A percentile compares a stretch with the other conserved stretches of the same genome.
phyloP scores from a whole-genome alignment of 805 yeast genomes.

The Candida ponderosae region DNA sequence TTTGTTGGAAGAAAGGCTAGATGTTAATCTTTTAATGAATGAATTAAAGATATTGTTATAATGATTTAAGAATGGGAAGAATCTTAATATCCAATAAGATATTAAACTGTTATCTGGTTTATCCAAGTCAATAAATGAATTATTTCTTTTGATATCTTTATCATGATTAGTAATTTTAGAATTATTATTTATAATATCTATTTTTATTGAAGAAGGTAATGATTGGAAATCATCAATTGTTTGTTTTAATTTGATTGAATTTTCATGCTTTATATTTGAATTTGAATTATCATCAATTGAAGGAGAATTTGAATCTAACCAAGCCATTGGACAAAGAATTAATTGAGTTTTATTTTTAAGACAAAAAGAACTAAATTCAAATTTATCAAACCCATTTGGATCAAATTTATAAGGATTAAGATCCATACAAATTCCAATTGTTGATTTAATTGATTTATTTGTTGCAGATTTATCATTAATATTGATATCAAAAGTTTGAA shows the following conservation, averaged over 20 bases:
- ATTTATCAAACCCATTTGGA: conserved; percentile 61
- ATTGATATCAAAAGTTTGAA: conserved; percentile 34
- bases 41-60: conserved; percentile 1
- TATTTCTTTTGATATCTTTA: conserved; percentile 6
- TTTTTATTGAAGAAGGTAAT: conserved; percentile 2
- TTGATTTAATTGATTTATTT: conserved; percentile 27
- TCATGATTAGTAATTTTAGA: conserved; percentile 2
- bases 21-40: neutral
- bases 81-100: conserved; percentile 69
- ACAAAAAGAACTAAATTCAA: conserved; percentile 61
- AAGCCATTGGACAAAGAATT: conserved; percentile 77
- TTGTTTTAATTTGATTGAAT: neutral
- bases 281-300: conserved; percentile 15
- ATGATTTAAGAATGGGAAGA: conserved; percentile 52
- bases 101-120: conserved; percentile 42
- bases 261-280: conserved; percentile 2
- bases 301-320: conserved; percentile 55
- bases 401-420: conserved; percentile 77
- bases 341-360: conserved; percentile 39
- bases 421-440: conserved; percentile 92
- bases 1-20: neutral
- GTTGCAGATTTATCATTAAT: conserved; percentile 8
- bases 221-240: neutral
- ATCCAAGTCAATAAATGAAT: conserved; percentile 20
- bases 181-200: conserved; percentile 2